These are phyloP conservation scores for Plasmodium knowlesi DNA, from an alignment of 169 alveolate genomes.

Conservation along the genomic window DNA sequence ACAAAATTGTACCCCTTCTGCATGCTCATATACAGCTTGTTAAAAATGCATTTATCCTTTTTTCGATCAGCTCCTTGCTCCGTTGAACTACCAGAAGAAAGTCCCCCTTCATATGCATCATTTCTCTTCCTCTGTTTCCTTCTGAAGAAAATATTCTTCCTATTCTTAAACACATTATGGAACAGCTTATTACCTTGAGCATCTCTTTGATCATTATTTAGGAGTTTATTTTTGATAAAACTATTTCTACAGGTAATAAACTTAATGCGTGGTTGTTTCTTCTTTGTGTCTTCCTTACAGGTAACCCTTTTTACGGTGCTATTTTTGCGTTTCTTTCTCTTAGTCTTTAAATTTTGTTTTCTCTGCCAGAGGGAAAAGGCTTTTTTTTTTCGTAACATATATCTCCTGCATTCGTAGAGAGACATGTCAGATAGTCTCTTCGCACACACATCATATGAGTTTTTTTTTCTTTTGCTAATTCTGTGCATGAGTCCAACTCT, in stretches of 20 bases:
- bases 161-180: conserved; percentile 24
- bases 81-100: background rate
- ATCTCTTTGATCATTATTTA: background rate
- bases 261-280: conserved; percentile 14
- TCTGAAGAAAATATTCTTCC: background rate
- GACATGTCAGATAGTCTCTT: conserved; percentile 8
- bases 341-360: background rate
- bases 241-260: conserved; percentile 14
- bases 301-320: background rate
- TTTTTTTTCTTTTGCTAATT: conserved; percentile 29
- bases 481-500: background rate
- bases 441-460: background rate
- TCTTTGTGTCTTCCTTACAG: background rate
- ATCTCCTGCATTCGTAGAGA: conserved; percentile 15
- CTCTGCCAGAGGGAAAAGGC: background rate
- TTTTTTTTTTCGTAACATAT: conserved; percentile 14
- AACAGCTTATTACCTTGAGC: background rate
- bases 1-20: background rate
- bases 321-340: background rate
- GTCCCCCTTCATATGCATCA: background rate
- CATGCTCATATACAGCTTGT: background rate
- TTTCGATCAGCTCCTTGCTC: background rate
- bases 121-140: conserved; percentile 11
- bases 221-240: background rate
- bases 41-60: background rate